These are phyloP conservation scores for Xylaria telfairii DNA, from an alignment of 495 filamentous ascomycete species.

Conservation along the genomic window DNA sequence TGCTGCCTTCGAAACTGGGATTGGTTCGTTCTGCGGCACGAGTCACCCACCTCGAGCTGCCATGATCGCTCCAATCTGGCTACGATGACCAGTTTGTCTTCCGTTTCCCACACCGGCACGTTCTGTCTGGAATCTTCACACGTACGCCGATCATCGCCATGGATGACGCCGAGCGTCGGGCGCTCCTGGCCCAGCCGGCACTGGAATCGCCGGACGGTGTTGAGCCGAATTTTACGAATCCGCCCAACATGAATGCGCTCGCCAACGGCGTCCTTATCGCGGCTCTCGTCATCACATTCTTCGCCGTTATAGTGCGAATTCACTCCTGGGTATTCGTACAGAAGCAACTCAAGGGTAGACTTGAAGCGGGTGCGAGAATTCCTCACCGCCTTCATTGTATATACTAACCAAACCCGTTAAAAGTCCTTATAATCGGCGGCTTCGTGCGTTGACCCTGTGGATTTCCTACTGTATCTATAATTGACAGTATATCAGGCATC, in stretches of 20 bases:
- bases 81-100: conserved; percentile 5
- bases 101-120: not conserved
- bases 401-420: not conserved
- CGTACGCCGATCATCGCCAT: conserved; percentile 9
- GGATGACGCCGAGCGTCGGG: conserved; percentile 3
- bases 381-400: not conserved
- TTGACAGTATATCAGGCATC: conserved; percentile 4
- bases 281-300: not conserved
- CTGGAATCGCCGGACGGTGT: conserved; percentile 13
- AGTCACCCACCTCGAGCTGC: not conserved
- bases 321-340: conserved; percentile 6
- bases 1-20: not conserved
- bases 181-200: conserved; percentile 18
- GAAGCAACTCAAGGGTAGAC: conserved; percentile 13
- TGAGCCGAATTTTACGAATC: conserved; percentile 16
- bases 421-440: conserved; percentile 15
- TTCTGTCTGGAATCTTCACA: not conserved
- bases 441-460: not conserved
- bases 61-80: not conserved
- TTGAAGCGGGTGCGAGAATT: conserved; percentile 16
- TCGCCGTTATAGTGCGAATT: conserved; percentile 7
- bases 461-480: not conserved
- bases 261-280: conserved; percentile 5
- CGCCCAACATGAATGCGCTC: conserved; percentile 20
- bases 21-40: conserved; percentile 3